Conservation (phyloP, 2,329 filamentous ascomycete genomes). For the Fusarium sambucinum region DNA sequence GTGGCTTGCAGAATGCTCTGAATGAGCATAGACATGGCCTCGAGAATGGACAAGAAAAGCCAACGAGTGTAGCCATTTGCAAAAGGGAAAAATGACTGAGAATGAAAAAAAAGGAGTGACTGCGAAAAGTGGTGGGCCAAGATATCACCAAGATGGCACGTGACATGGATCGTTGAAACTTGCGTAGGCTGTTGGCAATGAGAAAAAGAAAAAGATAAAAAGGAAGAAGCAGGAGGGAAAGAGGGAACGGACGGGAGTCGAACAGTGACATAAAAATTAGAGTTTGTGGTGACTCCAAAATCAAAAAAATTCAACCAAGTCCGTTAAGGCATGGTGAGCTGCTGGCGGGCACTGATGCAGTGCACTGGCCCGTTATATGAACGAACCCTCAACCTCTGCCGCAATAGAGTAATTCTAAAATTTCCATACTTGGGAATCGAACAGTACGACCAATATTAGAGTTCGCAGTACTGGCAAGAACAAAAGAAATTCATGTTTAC, state of each 20-base stretch:
- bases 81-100: neutral
- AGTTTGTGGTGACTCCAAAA: accelerated
- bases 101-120: neutral
- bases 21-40: neutral
- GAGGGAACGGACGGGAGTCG: neutral
- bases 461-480: neutral
- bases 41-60: accelerated
- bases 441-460: neutral
- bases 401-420: neutral
- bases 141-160: neutral
- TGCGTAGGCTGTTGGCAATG: neutral
- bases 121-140: neutral
- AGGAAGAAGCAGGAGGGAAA: too few species aligned
- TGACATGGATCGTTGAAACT: neutral
- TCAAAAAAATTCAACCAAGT: neutral
- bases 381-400: neutral
- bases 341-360: neutral
- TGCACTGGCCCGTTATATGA: neutral
- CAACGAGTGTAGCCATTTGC: too few species aligned
- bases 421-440: neutral
- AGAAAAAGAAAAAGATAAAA: neutral
- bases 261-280: neutral
- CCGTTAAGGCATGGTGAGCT: neutral
- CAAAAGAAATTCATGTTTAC: neutral
- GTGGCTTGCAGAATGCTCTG: neutral